phyloP scores from a whole-genome alignment of 257 asterid genomes.

The Gentiana dahurica region DNA sequence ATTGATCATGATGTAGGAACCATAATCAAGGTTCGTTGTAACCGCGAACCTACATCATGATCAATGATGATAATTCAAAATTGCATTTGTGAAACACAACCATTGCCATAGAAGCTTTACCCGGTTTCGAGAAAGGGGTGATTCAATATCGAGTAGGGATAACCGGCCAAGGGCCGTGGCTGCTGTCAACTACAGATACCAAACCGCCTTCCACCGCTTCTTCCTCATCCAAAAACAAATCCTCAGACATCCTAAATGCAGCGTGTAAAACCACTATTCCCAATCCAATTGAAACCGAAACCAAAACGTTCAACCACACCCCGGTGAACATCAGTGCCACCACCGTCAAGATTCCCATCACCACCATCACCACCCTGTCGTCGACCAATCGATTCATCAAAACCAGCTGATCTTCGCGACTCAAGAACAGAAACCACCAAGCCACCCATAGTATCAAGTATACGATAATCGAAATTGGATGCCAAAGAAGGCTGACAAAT shows the following conservation, averaged over 20 bases:
- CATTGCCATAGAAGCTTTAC: no score
- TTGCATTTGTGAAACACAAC: no score
- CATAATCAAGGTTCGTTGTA: no score
- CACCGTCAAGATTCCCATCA: conserved; percentile 36
- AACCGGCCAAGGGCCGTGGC: background rate
- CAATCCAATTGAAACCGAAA: conserved; percentile 32
- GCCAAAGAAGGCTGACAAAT: conserved; percentile 57
- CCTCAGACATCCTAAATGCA: conserved; percentile 47
- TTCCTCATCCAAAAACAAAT: conserved; percentile 59
- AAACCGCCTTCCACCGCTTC: conserved; percentile 46
- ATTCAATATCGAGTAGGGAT: background rate
- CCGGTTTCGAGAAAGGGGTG: no score
- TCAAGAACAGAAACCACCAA: conserved; percentile 49
- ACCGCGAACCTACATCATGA: no score
- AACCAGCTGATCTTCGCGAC: conserved; percentile 53
- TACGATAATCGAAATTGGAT: conserved; percentile 59
- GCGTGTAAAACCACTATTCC: conserved; percentile 41
- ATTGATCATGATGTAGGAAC: no score
- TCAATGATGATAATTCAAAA: no score
- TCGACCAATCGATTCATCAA: conserved; percentile 47
- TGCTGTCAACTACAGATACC: conserved; percentile 35
- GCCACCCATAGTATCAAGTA: conserved; percentile 29
- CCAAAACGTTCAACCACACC: conserved; percentile 61
- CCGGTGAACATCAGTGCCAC: conserved; percentile 39
- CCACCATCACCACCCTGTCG: conserved; percentile 38